phyloP scores from a whole-genome alignment of 1,139 yeast genomes.

The Candida tunisiensis region DNA sequence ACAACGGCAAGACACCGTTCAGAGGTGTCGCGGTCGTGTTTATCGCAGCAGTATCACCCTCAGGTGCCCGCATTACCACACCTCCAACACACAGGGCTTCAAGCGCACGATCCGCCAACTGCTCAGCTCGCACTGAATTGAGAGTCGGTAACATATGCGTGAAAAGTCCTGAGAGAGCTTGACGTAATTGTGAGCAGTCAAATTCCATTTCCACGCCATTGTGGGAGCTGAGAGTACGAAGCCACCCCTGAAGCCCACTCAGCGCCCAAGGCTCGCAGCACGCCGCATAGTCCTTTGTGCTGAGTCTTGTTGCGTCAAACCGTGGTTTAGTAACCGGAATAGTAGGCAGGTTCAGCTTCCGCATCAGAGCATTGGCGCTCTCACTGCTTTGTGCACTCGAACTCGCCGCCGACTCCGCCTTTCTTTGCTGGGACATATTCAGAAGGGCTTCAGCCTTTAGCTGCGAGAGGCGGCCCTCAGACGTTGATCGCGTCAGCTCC shows the following conservation, averaged over 20 bases:
- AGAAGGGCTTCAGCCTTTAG: too few species aligned
- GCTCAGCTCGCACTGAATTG: conserved; percentile 39
- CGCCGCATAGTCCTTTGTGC: conserved; percentile 20
- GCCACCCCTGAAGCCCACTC: conserved; percentile 23
- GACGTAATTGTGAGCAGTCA: conserved; percentile 23
- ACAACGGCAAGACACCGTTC: too few species aligned
- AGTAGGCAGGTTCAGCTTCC: conserved; percentile 16
- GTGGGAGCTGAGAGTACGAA: conserved; percentile 7
- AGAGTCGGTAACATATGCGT: conserved; percentile 34
- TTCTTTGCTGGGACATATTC: too few species aligned
- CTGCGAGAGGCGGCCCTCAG: too few species aligned
- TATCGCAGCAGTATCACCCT: too few species aligned
- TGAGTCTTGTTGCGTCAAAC: conserved; percentile 26
- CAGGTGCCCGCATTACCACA: too few species aligned
- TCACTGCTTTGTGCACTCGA: too few species aligned
- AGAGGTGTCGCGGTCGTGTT: too few species aligned
- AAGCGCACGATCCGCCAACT: too few species aligned
- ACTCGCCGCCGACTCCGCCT: too few species aligned
- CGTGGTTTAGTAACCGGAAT: conserved; percentile 15
- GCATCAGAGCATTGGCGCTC: conserved; percentile 6
- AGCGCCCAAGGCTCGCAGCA: conserved; percentile 35
- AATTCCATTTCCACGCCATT: conserved; percentile 29
- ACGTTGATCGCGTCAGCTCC: too few species aligned
- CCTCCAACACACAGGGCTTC: too few species aligned
- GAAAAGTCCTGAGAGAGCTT: conserved; percentile 34